These are phyloP conservation scores for Boletus tomentosulus DNA, from an alignment of 768 basidiomycete species.

Conservation along the genomic window DNA sequence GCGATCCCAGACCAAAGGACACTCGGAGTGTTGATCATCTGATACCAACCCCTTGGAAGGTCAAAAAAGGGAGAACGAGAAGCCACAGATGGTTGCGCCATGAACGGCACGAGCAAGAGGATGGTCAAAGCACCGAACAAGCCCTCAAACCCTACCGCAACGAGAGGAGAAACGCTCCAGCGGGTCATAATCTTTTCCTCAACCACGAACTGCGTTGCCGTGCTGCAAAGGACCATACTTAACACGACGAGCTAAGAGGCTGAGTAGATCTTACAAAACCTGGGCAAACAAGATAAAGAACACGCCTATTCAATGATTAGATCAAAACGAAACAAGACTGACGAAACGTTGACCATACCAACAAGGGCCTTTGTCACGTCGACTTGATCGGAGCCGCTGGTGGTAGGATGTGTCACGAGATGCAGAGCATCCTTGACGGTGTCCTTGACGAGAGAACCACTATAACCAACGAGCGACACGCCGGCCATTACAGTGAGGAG, in stretches of 20 bases:
- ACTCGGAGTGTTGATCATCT: constrained; percentile 75
- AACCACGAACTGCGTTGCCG: constrained; percentile 88
- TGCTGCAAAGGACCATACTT: constrained; percentile 42
- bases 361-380: constrained; percentile 70
- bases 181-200: constrained; percentile 95
- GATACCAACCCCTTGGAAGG: constrained; percentile 81
- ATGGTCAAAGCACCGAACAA: constrained; percentile 85
- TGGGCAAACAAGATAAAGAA: constrained; percentile 93
- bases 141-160: constrained; percentile 94
- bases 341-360: constrained; percentile 39
- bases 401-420: constrained; percentile 8
- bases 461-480: constrained; percentile 80
- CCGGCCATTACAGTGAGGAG: constrained; percentile 86
- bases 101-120: constrained; percentile 72
- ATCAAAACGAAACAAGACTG: constrained; percentile 14
- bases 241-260: neutral
- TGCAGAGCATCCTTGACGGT: constrained; percentile 46
- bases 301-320: constrained; percentile 52
- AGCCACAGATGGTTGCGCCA: constrained; percentile 65
- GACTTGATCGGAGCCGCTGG: constrained; percentile 47
- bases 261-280: constrained; percentile 62
- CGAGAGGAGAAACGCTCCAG: constrained; percentile 82
- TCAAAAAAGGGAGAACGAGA: constrained; percentile 76
- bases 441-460: constrained; percentile 84
- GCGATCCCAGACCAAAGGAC: constrained; percentile 67